A percentile compares a stretch with the other conserved stretches of the same genome.
Evolutionary conservation across 352 stramenopile genomes (phyloP).

Genomic region (Aphanomyces astaci): DNA sequence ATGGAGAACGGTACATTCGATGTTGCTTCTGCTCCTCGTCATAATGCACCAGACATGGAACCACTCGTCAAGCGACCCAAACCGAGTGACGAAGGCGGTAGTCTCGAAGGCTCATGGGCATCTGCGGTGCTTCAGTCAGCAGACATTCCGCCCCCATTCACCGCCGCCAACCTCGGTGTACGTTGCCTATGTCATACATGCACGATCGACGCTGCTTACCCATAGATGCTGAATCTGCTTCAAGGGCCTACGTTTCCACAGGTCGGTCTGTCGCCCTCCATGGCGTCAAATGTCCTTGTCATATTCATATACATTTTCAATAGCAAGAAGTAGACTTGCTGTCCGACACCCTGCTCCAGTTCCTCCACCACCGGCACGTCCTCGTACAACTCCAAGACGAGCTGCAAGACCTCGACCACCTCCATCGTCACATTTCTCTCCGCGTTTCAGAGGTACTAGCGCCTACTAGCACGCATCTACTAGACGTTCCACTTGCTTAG

Average conservation of each 20-base stretch:
- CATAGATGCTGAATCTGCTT: slow-evolving; percentile 18
- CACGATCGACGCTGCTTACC: background rate
- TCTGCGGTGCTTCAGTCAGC: background rate
- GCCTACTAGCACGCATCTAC: background rate
- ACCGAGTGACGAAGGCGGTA: background rate
- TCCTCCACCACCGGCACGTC: background rate
- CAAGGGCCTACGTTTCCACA: background rate
- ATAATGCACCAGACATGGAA: background rate
- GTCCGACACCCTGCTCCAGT: background rate
- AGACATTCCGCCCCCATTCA: background rate
- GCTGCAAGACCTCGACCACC: background rate
- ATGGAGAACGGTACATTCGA: background rate
- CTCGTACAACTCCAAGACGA: slow-evolving; percentile 1
- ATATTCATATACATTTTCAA: background rate
- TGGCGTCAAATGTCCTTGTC: background rate
- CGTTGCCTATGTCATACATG: background rate
- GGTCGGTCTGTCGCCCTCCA: background rate
- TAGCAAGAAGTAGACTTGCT: slow-evolving; percentile 7
- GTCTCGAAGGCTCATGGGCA: background rate
- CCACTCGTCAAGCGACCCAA: background rate
- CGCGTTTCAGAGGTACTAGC: no score
- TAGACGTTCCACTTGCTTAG: slow-evolving; percentile 1
- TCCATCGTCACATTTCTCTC: background rate
- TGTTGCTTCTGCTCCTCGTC: background rate
- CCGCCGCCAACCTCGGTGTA: background rate